phyloP scores from a whole-genome alignment of 768 basidiomycete species.

The Mycena maculata region DNA sequence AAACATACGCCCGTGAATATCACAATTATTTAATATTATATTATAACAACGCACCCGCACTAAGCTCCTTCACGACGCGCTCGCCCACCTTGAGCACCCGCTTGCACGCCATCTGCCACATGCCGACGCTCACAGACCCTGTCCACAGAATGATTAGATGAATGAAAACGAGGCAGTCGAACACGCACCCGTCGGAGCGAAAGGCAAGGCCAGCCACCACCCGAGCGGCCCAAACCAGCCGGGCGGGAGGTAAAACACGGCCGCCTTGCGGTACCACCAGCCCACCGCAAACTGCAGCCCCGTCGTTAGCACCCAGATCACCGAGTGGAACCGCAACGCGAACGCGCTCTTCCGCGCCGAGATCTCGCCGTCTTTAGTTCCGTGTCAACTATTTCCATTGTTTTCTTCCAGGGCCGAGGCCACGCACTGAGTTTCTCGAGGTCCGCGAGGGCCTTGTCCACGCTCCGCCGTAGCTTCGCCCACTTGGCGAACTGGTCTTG shows the following conservation, averaged over 20 bases:
- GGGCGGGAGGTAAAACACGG: slow-evolving; percentile 92
- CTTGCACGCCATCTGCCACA: slow-evolving; percentile 96
- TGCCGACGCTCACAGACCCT: slow-evolving; percentile 93
- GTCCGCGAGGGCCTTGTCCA: slow-evolving; percentile 93
- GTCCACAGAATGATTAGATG: neutral
- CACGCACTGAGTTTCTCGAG: slow-evolving; percentile 91
- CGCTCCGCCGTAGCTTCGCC: slow-evolving; percentile 90
- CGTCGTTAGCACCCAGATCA: slow-evolving; percentile 88
- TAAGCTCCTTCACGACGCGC: slow-evolving; percentile 73
- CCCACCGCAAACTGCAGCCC: slow-evolving; percentile 86
- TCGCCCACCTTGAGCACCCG: slow-evolving; percentile 86
- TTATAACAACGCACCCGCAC: slow-evolving; percentile 21
- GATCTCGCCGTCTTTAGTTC: slow-evolving; percentile 71
- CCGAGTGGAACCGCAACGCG: slow-evolving; percentile 74
- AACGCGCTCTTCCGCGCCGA: slow-evolving; percentile 70
- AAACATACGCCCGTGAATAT: slow-evolving; percentile 23
- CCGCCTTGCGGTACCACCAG: slow-evolving; percentile 91
- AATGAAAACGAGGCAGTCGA: slow-evolving; percentile 12
- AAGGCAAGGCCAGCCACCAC: slow-evolving; percentile 92
- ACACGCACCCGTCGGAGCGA: slow-evolving; percentile 85
- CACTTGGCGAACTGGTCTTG: slow-evolving; percentile 99
- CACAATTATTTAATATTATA: too few relatives aligned
- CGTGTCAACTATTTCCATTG: neutral
- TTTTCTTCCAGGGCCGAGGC: neutral
- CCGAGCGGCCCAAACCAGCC: slow-evolving; percentile 91